These are phyloP conservation scores for Phlebopus sp. DNA, from an alignment of 1,284 basidiomycete species.

Conservation along the genomic window DNA sequence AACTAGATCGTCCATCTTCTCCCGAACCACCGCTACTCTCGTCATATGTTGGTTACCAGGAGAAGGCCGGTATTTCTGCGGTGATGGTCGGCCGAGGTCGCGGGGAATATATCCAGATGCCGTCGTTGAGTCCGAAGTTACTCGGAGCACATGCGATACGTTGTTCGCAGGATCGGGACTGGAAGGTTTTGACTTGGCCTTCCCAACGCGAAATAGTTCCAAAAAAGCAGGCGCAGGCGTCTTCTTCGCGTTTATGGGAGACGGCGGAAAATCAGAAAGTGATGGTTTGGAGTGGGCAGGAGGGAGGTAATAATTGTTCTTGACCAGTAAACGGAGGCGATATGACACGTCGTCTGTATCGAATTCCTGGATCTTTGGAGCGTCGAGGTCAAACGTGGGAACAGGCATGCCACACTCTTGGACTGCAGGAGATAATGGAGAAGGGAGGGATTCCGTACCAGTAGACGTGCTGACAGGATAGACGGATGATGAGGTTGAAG, in stretches of 20 bases:
- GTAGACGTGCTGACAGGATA: conserved; percentile 67
- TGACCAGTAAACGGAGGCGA: conserved; percentile 73
- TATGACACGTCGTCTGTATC: conserved; percentile 79
- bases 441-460: conserved; percentile 55
- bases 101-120: conserved; percentile 38
- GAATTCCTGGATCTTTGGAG: conserved; percentile 48
- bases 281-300: conserved; percentile 79
- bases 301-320: conserved; percentile 81
- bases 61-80: conserved; percentile 38
- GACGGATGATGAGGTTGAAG: conserved; percentile 65
- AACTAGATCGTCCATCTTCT: conserved; percentile 67
- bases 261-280: conserved; percentile 52
- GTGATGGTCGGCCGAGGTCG: conserved; percentile 40
- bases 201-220: conserved; percentile 65
- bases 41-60: conserved; percentile 38
- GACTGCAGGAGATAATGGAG: conserved; percentile 51
- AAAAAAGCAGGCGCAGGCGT: conserved; percentile 57
- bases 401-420: conserved; percentile 43
- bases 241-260: conserved; percentile 40
- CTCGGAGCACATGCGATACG: conserved; percentile 49
- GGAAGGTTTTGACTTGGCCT: conserved; percentile 59
- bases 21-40: conserved; percentile 76
- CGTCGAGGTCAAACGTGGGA: conserved; percentile 48
- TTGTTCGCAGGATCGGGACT: conserved; percentile 48
- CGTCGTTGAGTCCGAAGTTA: conserved; percentile 60